These are phyloP conservation scores for Gillenia trifoliata DNA, from an alignment of 306 rosid genomes.

Conservation along the genomic window DNA sequence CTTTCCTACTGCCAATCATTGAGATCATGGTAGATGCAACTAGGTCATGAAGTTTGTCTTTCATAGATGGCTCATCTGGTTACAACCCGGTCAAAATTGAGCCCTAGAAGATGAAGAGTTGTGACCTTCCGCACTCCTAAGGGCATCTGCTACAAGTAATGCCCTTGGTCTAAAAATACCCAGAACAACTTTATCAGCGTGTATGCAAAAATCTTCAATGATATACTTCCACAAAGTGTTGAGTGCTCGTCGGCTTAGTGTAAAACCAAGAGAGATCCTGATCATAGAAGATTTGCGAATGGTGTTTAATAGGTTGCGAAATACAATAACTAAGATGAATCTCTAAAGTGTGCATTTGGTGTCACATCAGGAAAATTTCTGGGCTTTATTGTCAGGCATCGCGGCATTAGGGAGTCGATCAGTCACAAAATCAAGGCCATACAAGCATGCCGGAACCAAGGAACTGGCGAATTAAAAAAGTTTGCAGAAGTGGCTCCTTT, in stretches of 20 bases:
- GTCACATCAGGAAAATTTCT: no score
- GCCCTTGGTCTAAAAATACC: no score
- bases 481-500: no score
- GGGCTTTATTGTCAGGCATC: no score
- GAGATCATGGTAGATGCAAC: no score
- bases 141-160: no score
- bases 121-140: background rate
- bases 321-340: no score
- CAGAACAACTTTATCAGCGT: accelerated
- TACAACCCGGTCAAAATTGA: background rate
- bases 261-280: background rate
- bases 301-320: accelerated
- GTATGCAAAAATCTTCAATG: background rate
- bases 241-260: background rate
- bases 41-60: background rate
- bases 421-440: no score
- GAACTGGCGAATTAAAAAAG: no score
- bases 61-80: background rate
- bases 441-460: no score
- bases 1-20: background rate
- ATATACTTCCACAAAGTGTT: background rate
- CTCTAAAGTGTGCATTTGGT: no score
- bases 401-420: no score
- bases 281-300: background rate
- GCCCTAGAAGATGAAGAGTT: background rate